phyloP scores from a whole-genome alignment of 2,329 filamentous ascomycete species.

The Fusarium sp. region DNA sequence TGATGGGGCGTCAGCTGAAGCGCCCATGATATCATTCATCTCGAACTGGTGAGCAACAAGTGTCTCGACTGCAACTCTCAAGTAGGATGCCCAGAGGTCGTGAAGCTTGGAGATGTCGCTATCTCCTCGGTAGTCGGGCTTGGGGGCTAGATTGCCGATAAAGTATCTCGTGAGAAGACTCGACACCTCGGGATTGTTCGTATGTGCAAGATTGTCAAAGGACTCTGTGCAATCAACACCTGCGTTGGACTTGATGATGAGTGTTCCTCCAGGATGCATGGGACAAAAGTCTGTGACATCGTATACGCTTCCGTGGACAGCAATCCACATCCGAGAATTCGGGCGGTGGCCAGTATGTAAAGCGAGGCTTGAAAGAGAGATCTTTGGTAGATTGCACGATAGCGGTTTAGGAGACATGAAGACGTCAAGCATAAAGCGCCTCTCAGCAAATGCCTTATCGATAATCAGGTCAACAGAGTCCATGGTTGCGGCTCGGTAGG shows the following conservation, averaged over 20 bases:
- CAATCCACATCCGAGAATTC: constrained; percentile 63
- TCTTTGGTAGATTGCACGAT: constrained; percentile 63
- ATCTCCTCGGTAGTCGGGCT: constrained; percentile 60
- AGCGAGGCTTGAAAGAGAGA: constrained; percentile 63
- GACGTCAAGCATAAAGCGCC: constrained; percentile 68
- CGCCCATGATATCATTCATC: constrained; percentile 64
- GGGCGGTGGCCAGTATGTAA: constrained; percentile 64
- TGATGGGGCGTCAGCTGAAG: constrained; percentile 44
- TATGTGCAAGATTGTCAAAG: constrained; percentile 67
- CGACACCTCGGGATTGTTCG: constrained; percentile 66
- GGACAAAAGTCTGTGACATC: constrained; percentile 66
- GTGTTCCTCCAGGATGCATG: constrained; percentile 66
- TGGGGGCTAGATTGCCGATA: constrained; percentile 63
- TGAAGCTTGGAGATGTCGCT: constrained; percentile 61
- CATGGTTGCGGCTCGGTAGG: constrained; percentile 64
- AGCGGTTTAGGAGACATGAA: constrained; percentile 68
- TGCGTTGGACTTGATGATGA: constrained; percentile 67
- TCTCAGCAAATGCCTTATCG: constrained; percentile 66
- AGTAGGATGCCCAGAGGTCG: constrained; percentile 64
- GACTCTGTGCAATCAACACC: constrained; percentile 66
- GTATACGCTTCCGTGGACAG: constrained; percentile 65
- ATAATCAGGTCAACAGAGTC: constrained; percentile 64
- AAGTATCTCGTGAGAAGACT: constrained; percentile 68
- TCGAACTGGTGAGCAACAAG: constrained; percentile 66
- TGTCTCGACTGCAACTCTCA: constrained; percentile 63